Conservation (phyloP, 164 flowering plant genomes). For the Magnolia sinica region DNA sequence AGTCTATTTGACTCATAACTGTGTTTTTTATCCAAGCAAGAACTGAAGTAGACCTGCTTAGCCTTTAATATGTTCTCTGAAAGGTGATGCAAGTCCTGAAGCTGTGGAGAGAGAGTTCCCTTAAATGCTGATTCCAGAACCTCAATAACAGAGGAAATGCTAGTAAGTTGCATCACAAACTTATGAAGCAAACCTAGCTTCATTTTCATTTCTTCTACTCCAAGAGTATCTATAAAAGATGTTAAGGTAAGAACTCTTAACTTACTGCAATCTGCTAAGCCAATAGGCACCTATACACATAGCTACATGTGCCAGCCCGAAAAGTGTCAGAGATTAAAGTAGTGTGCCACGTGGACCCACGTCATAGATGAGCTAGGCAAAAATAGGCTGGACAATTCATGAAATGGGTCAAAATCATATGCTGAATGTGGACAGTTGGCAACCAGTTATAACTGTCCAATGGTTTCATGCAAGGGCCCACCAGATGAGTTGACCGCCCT, state of each 20-base stretch:
- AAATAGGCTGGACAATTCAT: too few relatives aligned
- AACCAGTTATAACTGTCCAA: too few relatives aligned
- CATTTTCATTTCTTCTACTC: conserved; percentile 47
- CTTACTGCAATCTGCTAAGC: background rate
- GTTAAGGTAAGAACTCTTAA: conserved; percentile 26
- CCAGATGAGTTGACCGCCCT: too few relatives aligned
- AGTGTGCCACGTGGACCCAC: too few relatives aligned
- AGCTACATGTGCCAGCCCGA: background rate
- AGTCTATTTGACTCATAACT: background rate
- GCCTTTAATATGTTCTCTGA: conserved; percentile 72
- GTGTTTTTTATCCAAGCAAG: background rate
- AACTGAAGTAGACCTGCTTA: conserved; percentile 62
- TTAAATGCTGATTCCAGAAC: conserved; percentile 77
- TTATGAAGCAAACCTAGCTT: conserved; percentile 46
- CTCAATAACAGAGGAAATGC: conserved; percentile 70
- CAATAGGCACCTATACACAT: background rate
- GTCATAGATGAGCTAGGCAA: too few relatives aligned
- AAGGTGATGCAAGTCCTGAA: conserved; percentile 69
- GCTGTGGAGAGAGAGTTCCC: conserved; percentile 59
- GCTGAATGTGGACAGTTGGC: too few relatives aligned
- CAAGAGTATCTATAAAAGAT: conserved; percentile 49
- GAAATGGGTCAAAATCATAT: too few relatives aligned
- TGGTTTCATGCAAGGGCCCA: too few relatives aligned
- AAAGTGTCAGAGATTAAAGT: too few relatives aligned
- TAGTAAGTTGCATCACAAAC: conserved; percentile 49